Percentiles rank a stretch among this genome's conserved stretches.
Conservation (phyloP, 768 basidiomycete genomes). For the Lanmaoa rubissima region DNA sequence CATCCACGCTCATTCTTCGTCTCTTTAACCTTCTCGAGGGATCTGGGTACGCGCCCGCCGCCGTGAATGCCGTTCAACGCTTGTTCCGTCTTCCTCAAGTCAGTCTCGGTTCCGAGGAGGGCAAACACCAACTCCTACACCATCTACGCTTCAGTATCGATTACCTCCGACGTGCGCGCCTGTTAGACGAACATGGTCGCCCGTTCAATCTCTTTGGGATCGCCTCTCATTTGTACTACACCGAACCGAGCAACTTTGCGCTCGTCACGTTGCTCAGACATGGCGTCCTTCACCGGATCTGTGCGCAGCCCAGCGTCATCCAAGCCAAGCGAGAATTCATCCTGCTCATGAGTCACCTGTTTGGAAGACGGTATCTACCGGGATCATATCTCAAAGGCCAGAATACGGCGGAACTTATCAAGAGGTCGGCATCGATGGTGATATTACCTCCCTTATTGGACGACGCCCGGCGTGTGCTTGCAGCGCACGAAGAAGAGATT, state of each 20-base stretch:
- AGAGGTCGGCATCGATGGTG: constrained; percentile 54
- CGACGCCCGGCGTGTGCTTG: constrained; percentile 40
- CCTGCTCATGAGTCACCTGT: constrained; percentile 60
- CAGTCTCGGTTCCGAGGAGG: constrained; percentile 53
- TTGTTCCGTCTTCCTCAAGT: constrained; percentile 58
- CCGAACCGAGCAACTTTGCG: constrained; percentile 70
- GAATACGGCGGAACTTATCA: constrained; percentile 35
- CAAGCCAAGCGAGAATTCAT: constrained; percentile 51
- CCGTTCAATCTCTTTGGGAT: constrained; percentile 58
- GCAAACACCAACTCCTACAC: constrained; percentile 57
- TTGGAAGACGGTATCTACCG: constrained; percentile 58
- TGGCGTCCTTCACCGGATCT: constrained; percentile 59
- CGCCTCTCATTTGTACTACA: constrained; percentile 56
- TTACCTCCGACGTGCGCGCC: constrained; percentile 56
- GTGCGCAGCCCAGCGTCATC: constrained; percentile 37
- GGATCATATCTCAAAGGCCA: constrained; percentile 39
- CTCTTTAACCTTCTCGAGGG: constrained; percentile 66
- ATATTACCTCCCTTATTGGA: constrained; percentile 50
- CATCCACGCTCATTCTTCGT: constrained; percentile 61
- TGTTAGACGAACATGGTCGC: constrained; percentile 52
- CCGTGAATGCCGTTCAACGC: constrained; percentile 49
- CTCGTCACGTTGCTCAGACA: constrained; percentile 54
- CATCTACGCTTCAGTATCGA: constrained; percentile 71
- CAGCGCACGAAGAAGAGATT: constrained; percentile 47
- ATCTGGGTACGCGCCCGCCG: constrained; percentile 48